Conservation (phyloP, 306 rosid genomes). For the Cucumis melo region DNA sequence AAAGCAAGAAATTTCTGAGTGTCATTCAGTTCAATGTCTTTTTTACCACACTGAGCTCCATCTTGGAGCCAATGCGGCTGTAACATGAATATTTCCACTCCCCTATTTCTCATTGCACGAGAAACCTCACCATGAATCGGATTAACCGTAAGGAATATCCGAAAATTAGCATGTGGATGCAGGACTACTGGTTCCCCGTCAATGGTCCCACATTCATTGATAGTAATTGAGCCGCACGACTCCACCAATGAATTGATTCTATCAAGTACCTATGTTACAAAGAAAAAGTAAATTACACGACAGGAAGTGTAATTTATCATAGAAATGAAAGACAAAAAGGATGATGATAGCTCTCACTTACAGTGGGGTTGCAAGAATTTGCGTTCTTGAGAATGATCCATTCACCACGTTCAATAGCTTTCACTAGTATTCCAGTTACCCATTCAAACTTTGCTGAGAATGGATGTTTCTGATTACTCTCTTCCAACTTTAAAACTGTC, state of each 20-base stretch:
- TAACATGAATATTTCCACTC: constrained; percentile 86
- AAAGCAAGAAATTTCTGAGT: constrained; percentile 49
- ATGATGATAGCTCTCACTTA: constrained; percentile 17
- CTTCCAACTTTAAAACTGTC: constrained; percentile 44
- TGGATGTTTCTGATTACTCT: constrained; percentile 26
- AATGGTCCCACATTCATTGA: constrained; percentile 80
- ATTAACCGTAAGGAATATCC: constrained; percentile 81
- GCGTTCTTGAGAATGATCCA: constrained; percentile 95
- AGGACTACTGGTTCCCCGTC: constrained; percentile 69
- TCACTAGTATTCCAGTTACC: constrained; percentile 64
- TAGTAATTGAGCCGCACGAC: constrained; percentile 63
- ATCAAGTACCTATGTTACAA: constrained; percentile 57
- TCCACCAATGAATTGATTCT: constrained; percentile 93
- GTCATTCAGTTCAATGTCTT: constrained; percentile 39
- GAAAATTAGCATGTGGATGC: constrained; percentile 73
- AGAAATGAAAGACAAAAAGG: background rate
- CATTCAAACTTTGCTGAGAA: constrained; percentile 77
- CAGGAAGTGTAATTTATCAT: background rate
- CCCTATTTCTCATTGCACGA: constrained; percentile 95
- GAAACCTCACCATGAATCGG: constrained; percentile 83
- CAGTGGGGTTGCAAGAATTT: constrained; percentile 89
- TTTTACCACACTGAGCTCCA: constrained; percentile 16
- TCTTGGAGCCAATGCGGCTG: constrained; percentile 60
- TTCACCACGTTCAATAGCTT: constrained; percentile 84
- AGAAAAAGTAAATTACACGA: background rate